Percentiles rank a stretch among this genome's conserved stretches.
Conservation (phyloP, 164 flowering plant genomes). For the Amborella trichopoda region DNA sequence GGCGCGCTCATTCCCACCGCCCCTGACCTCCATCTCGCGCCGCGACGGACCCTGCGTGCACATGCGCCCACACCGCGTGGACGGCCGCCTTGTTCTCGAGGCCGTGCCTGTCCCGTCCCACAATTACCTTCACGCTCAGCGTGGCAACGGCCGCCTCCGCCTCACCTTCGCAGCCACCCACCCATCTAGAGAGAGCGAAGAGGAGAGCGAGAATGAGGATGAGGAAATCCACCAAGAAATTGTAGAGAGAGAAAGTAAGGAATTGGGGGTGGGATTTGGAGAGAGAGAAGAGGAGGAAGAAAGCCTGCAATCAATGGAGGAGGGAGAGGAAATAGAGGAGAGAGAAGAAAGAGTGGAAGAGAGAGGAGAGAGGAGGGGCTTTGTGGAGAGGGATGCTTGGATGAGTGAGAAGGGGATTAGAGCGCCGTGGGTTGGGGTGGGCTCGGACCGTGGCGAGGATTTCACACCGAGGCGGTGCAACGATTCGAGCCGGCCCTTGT, state of each 20-base stretch:
- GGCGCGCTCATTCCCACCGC: slow-evolving; percentile 51
- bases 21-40: slow-evolving; percentile 39
- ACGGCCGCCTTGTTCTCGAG: slow-evolving; percentile 55
- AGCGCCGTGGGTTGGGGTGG: slow-evolving; percentile 32
- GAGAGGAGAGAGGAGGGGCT: slow-evolving; percentile 1
- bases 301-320: not conserved
- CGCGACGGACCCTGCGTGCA: slow-evolving; percentile 31
- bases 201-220: slow-evolving; percentile 6
- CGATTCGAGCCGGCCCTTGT: slow-evolving; percentile 33
- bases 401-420: slow-evolving; percentile 28
- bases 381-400: slow-evolving; percentile 3
- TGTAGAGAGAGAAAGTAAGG: slow-evolving; percentile 3
- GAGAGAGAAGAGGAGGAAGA: slow-evolving; percentile 5
- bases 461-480: slow-evolving; percentile 33
- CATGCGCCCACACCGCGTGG: slow-evolving; percentile 37
- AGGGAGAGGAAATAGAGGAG: slow-evolving; percentile 6
- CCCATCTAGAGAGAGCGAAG: slow-evolving; percentile 1
- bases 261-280: slow-evolving; percentile 10
- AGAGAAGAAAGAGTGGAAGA: not conserved
- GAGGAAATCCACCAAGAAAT: slow-evolving; percentile 7
- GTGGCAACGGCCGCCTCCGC: slow-evolving; percentile 57
- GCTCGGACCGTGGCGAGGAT: slow-evolving; percentile 17
- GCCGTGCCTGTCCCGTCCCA: slow-evolving; percentile 44
- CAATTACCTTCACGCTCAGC: slow-evolving; percentile 33
- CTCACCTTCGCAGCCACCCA: slow-evolving; percentile 25